phyloP scores from a whole-genome alignment of 1,284 basidiomycete species.

The Stygiomarasmius scandens region DNA sequence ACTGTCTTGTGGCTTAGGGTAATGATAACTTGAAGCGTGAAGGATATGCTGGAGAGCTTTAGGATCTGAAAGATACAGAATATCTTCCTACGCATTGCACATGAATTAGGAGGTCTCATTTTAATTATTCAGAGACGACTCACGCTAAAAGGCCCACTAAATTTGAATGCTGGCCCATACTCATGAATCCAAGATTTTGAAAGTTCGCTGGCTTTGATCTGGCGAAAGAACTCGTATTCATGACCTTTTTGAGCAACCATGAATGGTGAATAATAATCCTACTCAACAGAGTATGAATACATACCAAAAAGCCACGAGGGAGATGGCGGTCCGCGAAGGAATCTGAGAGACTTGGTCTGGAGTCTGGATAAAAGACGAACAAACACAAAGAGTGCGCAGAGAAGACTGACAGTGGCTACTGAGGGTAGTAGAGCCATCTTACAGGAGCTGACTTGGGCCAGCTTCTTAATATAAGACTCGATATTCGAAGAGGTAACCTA shows the following conservation, averaged over 20 bases:
- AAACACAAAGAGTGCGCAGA: too few species aligned
- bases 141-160: constrained; percentile 28
- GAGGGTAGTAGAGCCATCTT: too few species aligned
- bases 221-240: constrained; percentile 19
- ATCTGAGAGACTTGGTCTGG: background rate
- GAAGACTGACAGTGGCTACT: too few species aligned
- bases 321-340: constrained; percentile 15
- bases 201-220: constrained; percentile 32
- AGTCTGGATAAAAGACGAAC: background rate
- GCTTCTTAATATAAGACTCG: too few species aligned
- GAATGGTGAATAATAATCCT: background rate
- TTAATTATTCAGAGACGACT: constrained; percentile 4
- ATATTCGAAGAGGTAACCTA: too few species aligned
- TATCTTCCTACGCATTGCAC: constrained; percentile 13
- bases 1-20: constrained; percentile 18
- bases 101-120: too few species aligned
- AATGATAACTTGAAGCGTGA: constrained; percentile 28
- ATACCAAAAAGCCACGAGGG: constrained; percentile 13
- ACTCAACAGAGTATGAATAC: background rate
- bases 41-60: constrained; percentile 29
- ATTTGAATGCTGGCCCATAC: constrained; percentile 31
- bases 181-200: constrained; percentile 28
- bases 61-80: constrained; percentile 28
- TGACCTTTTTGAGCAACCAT: constrained; percentile 25
- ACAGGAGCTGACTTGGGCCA: too few species aligned